Conservation (phyloP, 106 monocot genomes). For the Apostasia ramifera region DNA sequence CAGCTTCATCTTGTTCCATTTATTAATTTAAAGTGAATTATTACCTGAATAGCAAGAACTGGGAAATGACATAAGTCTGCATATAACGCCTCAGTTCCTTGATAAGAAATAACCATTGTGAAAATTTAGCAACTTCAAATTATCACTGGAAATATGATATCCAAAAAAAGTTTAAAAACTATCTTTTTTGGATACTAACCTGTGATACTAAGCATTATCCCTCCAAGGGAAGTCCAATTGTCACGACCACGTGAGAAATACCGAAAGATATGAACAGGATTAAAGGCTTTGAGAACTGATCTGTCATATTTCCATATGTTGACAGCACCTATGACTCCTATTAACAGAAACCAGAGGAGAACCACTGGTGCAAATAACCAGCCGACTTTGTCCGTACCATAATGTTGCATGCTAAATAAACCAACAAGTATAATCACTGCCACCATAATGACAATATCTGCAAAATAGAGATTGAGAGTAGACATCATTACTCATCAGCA, state of each 20-base stretch:
- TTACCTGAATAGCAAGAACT: conserved; percentile 24
- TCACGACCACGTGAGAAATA: conserved; percentile 36
- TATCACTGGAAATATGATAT: background rate
- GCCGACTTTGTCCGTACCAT: conserved; percentile 59
- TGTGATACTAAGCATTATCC: conserved; percentile 66
- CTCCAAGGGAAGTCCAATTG: conserved; percentile 53
- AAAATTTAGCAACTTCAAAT: too few species aligned
- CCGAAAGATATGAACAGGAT: conserved; percentile 36
- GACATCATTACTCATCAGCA: background rate
- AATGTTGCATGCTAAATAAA: conserved; percentile 59
- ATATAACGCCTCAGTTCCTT: conserved; percentile 32
- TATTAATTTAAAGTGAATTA: background rate
- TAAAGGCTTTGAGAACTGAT: conserved; percentile 45
- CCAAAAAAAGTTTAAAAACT: background rate
- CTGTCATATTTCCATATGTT: conserved; percentile 56
- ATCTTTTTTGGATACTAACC: conserved; percentile 13
- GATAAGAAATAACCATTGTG: background rate
- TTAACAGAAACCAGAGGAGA: conserved; percentile 55
- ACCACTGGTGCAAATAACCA: conserved; percentile 74
- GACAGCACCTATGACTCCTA: conserved; percentile 44
- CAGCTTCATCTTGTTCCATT: background rate
- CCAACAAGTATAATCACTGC: conserved; percentile 48
- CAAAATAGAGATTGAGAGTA: background rate
- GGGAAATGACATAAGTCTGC: conserved; percentile 33
- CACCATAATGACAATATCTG: conserved; percentile 53